Evolutionary conservation across 257 asterid species (phyloP).

Genomic region (Solanum appendiculatum): DNA sequence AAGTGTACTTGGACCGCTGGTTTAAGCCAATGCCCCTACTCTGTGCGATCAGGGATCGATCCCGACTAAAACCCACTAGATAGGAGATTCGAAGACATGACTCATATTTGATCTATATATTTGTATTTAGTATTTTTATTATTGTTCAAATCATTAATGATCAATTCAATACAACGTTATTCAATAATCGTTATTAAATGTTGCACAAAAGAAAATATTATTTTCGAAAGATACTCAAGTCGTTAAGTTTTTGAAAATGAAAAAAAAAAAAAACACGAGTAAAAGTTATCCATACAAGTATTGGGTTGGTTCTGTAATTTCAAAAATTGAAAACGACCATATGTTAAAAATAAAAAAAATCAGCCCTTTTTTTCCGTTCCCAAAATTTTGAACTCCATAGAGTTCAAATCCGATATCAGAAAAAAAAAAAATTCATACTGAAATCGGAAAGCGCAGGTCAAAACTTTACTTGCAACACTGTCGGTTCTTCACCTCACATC

Average conservation of each 20-base stretch:
- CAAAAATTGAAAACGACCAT: neutral
- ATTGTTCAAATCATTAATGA: too few species aligned
- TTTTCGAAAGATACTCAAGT: rapidly evolving
- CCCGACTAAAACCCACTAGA: too few species aligned
- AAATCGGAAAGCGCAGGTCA: neutral
- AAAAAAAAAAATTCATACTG: neutral
- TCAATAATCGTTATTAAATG: neutral
- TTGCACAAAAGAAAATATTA: neutral
- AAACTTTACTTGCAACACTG: neutral
- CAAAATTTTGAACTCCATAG: neutral
- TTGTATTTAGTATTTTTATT: too few species aligned
- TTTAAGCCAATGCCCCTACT: too few species aligned
- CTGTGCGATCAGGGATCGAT: rapidly evolving
- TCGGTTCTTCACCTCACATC: neutral
- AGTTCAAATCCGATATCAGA: neutral
- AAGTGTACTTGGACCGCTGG: neutral
- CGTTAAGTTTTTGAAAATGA: too few species aligned
- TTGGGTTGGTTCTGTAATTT: neutral
- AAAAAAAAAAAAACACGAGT: neutral
- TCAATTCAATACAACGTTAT: too few species aligned
- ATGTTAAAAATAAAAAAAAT: neutral
- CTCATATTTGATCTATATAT: neutral
- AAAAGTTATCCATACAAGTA: neutral
- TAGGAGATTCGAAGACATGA: neutral
- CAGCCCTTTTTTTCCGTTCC: neutral